Conservation (phyloP, 352 stramenopile species). For the Phytophthora idaei region DNA sequence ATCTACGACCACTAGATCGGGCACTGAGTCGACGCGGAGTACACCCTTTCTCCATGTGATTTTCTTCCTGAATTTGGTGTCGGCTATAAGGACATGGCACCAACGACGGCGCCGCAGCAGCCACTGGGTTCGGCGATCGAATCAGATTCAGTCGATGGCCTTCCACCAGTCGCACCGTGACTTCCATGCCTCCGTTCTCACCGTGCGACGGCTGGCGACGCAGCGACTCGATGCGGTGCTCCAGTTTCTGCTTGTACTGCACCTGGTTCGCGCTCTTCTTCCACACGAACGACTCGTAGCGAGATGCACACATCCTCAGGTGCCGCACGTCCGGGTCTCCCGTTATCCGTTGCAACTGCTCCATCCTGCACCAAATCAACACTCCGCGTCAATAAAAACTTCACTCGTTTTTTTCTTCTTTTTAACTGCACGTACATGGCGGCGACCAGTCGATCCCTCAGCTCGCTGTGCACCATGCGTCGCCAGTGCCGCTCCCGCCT, state of each 20-base stretch:
- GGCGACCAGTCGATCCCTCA: conserved; percentile 39
- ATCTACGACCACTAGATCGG: conserved; percentile 15
- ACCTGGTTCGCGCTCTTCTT: conserved; percentile 71
- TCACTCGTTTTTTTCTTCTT: neutral
- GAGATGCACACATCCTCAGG: conserved; percentile 59
- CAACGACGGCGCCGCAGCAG: conserved; percentile 4
- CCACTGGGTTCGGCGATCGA: conserved; percentile 12
- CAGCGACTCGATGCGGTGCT: conserved; percentile 68
- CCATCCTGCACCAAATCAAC: conserved; percentile 38
- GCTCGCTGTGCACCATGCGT: conserved; percentile 40
- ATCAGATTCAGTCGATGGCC: conserved; percentile 35
- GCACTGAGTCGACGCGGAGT: conserved; percentile 16
- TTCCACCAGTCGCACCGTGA: conserved; percentile 32
- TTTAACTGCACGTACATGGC: conserved; percentile 37
- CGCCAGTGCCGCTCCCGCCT: conserved; percentile 40
- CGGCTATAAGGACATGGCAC: conserved; percentile 21
- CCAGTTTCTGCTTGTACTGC: conserved; percentile 73
- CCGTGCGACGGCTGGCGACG: conserved; percentile 53
- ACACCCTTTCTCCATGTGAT: neutral
- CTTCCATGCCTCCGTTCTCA: conserved; percentile 31
- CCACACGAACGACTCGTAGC: conserved; percentile 79
- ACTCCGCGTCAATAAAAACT: neutral
- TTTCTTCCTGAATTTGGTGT: conserved; percentile 7
- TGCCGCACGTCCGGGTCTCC: conserved; percentile 57
- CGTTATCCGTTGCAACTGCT: conserved; percentile 68